A percentile compares a stretch with the other conserved stretches of the same genome.
phyloP scores from a whole-genome alignment of 305 asterid species.

The Solanum hybrid region DNA sequence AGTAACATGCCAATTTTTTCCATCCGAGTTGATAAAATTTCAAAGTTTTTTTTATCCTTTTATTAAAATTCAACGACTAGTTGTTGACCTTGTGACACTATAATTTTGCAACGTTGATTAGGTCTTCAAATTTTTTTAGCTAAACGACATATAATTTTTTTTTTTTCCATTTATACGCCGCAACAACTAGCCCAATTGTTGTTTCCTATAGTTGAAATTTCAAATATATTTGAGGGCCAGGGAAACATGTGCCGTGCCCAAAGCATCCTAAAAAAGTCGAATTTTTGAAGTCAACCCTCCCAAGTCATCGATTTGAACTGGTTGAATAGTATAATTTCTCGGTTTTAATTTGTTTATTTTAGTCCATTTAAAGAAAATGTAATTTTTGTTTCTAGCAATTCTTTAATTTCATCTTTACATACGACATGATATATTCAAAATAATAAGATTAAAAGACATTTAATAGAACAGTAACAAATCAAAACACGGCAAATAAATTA shows the following conservation, averaged over 20 bases:
- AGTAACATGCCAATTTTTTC: neutral
- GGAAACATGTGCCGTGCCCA: neutral
- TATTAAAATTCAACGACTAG: neutral
- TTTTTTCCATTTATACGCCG: neutral
- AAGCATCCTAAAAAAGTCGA: neutral
- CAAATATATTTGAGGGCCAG: neutral
- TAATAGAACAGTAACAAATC: neutral
- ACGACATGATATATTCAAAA: neutral
- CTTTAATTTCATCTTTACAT: neutral
- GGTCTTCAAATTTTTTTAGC: neutral
- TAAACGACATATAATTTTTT: neutral
- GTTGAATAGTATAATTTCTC: neutral
- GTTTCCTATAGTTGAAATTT: neutral
- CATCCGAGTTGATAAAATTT: neutral
- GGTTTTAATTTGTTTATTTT: accelerated
- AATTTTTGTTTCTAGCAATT: no score
- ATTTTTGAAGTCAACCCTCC: neutral
- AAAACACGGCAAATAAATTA: neutral
- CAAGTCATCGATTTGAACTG: neutral
- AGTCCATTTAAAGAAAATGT: neutral
- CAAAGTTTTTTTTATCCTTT: neutral
- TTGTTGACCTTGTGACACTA: neutral
- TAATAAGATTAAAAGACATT: neutral
- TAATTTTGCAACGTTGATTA: neutral
- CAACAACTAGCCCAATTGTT: neutral